A percentile compares a stretch with the other conserved stretches of the same genome.
phyloP scores from a whole-genome alignment of 1,284 basidiomycete species.

The Fomitopsis pinicola region DNA sequence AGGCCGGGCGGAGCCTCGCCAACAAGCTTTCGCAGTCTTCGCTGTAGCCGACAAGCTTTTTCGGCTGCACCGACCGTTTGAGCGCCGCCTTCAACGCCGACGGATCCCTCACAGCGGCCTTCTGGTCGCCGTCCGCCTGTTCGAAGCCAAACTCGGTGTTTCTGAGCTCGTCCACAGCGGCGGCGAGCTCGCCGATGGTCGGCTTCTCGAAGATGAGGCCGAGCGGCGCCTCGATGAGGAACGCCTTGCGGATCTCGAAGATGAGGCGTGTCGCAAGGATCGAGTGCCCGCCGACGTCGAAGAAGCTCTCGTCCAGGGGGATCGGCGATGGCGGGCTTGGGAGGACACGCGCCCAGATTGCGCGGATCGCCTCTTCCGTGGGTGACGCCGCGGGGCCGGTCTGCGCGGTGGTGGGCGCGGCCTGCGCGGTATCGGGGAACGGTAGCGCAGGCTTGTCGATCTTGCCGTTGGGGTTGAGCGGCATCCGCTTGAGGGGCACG shows the following conservation, averaged over 20 bases:
- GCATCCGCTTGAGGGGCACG: slow-evolving; percentile 93
- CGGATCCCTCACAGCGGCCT: slow-evolving; percentile 13
- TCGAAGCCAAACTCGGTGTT: slow-evolving; percentile 81
- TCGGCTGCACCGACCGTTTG: slow-evolving; percentile 18
- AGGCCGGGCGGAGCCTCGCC: slow-evolving; percentile 55
- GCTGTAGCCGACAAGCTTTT: slow-evolving; percentile 58
- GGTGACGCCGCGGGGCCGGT: slow-evolving; percentile 43
- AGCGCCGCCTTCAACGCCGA: slow-evolving; percentile 14
- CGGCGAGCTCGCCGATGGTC: slow-evolving; percentile 79
- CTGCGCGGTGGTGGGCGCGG: slow-evolving; percentile 34
- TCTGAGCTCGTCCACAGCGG: slow-evolving; percentile 74
- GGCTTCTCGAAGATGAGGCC: slow-evolving; percentile 93
- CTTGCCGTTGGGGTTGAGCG: slow-evolving; percentile 98
- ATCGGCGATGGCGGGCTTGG: slow-evolving; percentile 79
- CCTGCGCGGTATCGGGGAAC: slow-evolving; percentile 95
- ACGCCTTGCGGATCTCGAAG: slow-evolving; percentile 93
- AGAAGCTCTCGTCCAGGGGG: slow-evolving; percentile 93
- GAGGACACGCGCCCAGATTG: slow-evolving; percentile 82
- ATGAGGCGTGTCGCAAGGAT: slow-evolving; percentile 96
- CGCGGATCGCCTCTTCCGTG: slow-evolving; percentile 79
- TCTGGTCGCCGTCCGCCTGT: slow-evolving; percentile 31
- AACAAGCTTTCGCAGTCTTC: slow-evolving; percentile 74
- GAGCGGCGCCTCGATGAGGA: slow-evolving; percentile 90
- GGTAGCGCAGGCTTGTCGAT: slow-evolving; percentile 98
- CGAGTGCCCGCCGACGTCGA: slow-evolving; percentile 98